phyloP scores from a whole-genome alignment of 305 asterid species.

The Plantago lanceolata region DNA sequence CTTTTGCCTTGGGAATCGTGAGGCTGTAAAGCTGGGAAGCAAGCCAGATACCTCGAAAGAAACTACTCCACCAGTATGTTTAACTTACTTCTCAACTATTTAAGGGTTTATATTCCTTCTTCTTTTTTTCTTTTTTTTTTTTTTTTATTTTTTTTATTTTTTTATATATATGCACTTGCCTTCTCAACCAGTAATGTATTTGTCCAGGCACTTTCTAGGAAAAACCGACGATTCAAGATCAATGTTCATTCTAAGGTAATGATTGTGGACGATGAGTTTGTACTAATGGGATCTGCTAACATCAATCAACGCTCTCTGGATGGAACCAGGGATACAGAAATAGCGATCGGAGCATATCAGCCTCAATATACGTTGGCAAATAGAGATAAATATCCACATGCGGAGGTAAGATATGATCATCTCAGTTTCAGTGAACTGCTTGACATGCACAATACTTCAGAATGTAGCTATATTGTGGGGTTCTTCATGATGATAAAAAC shows the following conservation, averaged over 20 bases:
- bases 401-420: slow-evolving; percentile 38
- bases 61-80: slow-evolving; percentile 47
- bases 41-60: slow-evolving; percentile 18
- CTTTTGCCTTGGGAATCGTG: slow-evolving; percentile 81
- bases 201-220: slow-evolving; percentile 39
- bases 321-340: slow-evolving; percentile 69
- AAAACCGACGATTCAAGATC: slow-evolving; percentile 59
- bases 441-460: too few relatives aligned
- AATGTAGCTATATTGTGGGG: too few relatives aligned
- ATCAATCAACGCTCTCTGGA: slow-evolving; percentile 72
- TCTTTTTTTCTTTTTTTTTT: not conserved
- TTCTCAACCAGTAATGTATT: not conserved
- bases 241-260: slow-evolving; percentile 79
- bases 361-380: slow-evolving; percentile 61
- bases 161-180: slow-evolving; percentile 19
- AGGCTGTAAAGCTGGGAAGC: slow-evolving; percentile 29
- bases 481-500: too few relatives aligned
- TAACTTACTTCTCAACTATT: slow-evolving; percentile 1
- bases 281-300: slow-evolving; percentile 66
- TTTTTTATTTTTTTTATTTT: not conserved
- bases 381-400: slow-evolving; percentile 39
- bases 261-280: slow-evolving; percentile 72
- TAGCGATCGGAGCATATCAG: slow-evolving; percentile 72
- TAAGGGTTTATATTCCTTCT: too few relatives aligned
- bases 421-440: not conserved